Evolutionary conservation across 225 moss, liverwort and hornwort genomes (phyloP), one percentile per base, ranked within the genome.

Genomic region (Anthoceros angustus): DNA sequence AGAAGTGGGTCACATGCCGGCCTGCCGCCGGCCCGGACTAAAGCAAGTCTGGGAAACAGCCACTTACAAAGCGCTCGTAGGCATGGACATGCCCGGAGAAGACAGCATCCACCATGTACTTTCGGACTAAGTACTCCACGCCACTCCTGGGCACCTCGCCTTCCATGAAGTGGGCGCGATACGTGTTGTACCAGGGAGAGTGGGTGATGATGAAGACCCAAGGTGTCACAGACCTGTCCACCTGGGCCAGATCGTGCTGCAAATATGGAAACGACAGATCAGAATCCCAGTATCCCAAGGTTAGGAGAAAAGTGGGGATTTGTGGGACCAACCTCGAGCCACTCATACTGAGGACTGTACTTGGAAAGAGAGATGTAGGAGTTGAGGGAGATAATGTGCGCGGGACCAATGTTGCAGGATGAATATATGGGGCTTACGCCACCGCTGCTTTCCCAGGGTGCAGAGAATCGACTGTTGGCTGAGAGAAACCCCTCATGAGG

Each of bases 121-220:
- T 0, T 20, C 62, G 63, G 3, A 79, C 39, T 23, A 65, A 77
- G 1, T 67, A 16, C 48, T 83, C 82, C 16, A 83, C 68, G 8
- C 62, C 46, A 24, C 74, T 72, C 14, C 82, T 76, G 76, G 77
- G 76, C n/a, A 76, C 66, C 65, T 83, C 80, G 20, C 84, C 84
- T 64, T 84, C 84, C 63, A 78, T 42, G 41, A 76, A 78, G 69
- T 84, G 80, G 39, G 69, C 66, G 16, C 63, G 0, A 39, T 80
- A 74, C 45, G 69, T 78, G 70, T 84, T 80, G 66, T 84, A 84
- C 75, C 80, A 80, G 21, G 84, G 84, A 5, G 74, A 66, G 42
- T 84, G 80, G 18, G 80, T 48, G 39, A 84, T 70, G n/a, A 80
- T 74, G 25, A 84, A 78, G 25, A 84, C 62, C 84, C 84, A 80